phyloP scores from a whole-genome alignment of 495 filamentous ascomycete genomes.

The Daldinia caldariorum region DNA sequence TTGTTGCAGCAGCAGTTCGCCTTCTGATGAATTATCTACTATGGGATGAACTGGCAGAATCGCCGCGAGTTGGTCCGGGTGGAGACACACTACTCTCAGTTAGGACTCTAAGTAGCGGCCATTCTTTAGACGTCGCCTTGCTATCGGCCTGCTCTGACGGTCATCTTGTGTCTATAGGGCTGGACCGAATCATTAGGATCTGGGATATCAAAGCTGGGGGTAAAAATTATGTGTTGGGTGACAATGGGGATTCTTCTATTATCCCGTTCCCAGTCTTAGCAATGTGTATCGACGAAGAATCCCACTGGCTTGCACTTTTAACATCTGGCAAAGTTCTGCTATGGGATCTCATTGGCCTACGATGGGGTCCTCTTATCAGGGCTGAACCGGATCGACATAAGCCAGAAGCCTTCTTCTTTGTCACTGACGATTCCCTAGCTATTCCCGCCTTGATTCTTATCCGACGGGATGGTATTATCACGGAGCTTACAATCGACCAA shows the following conservation, averaged over 20 bases:
- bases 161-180: slow-evolving; percentile 69
- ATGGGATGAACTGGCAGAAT: slow-evolving; percentile 59
- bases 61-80: slow-evolving; percentile 48
- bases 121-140: slow-evolving; percentile 70
- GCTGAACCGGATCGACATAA: slow-evolving; percentile 62
- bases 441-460: slow-evolving; percentile 63
- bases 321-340: slow-evolving; percentile 63
- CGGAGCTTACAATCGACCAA: slow-evolving; percentile 56
- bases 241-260: slow-evolving; percentile 48
- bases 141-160: slow-evolving; percentile 66
- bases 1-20: slow-evolving; percentile 65
- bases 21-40: slow-evolving; percentile 74
- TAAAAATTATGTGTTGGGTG: slow-evolving; percentile 51
- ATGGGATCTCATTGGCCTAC: slow-evolving; percentile 64
- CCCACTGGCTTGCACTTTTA: slow-evolving; percentile 70
- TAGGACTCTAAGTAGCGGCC: slow-evolving; percentile 65
- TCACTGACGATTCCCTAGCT: slow-evolving; percentile 43
- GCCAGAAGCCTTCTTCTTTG: slow-evolving; percentile 69
- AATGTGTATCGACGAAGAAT: slow-evolving; percentile 66
- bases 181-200: slow-evolving; percentile 69
- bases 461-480: slow-evolving; percentile 65
- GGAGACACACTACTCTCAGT: slow-evolving; percentile 65
- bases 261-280: slow-evolving; percentile 67
- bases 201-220: slow-evolving; percentile 64
- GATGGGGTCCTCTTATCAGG: slow-evolving; percentile 59